Evolutionary conservation across 208 protist species (phyloP).

Genomic region (Trypanosoma caninum): DNA sequence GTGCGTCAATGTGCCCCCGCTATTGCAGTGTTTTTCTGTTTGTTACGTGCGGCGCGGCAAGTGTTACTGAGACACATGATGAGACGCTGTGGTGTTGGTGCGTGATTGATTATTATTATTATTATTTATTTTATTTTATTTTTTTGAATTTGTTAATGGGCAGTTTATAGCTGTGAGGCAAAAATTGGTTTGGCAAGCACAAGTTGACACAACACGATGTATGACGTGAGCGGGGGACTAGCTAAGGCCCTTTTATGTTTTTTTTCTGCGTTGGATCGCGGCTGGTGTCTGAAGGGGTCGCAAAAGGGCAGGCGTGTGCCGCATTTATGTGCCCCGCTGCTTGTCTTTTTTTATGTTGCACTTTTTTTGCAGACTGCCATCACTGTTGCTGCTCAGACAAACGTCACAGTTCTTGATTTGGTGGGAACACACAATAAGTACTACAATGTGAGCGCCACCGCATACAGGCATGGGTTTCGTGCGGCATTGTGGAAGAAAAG

Average conservation of each 20-base stretch:
- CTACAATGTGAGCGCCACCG: background rate
- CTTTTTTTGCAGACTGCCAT: background rate
- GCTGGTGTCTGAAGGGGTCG: background rate
- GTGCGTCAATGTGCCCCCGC: too few species aligned
- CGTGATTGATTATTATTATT: too few species aligned
- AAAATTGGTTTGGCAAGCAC: background rate
- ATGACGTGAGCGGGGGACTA: background rate
- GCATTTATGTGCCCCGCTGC: background rate
- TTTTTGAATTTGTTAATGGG: too few species aligned
- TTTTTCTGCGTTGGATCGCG: too few species aligned
- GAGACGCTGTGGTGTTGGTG: too few species aligned
- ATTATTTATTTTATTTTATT: too few species aligned
- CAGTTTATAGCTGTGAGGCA: background rate
- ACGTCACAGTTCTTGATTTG: slow-evolving; percentile 5
- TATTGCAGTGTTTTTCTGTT: too few species aligned
- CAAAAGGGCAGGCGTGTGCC: background rate
- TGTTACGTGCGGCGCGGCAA: too few species aligned
- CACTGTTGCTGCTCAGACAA: background rate
- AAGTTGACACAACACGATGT: background rate
- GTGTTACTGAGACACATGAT: too few species aligned
- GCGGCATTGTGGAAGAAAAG: background rate
- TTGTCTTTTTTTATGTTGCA: background rate
- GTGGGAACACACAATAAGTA: background rate
- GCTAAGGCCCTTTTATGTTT: background rate
- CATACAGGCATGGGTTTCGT: slow-evolving; percentile 6